A percentile compares a stretch with the other conserved stretches of the same genome.
These are phyloP conservation scores for Pseudogymnoascus destructans DNA, from an alignment of 2,329 filamentous ascomycete species.

Conservation along the genomic window DNA sequence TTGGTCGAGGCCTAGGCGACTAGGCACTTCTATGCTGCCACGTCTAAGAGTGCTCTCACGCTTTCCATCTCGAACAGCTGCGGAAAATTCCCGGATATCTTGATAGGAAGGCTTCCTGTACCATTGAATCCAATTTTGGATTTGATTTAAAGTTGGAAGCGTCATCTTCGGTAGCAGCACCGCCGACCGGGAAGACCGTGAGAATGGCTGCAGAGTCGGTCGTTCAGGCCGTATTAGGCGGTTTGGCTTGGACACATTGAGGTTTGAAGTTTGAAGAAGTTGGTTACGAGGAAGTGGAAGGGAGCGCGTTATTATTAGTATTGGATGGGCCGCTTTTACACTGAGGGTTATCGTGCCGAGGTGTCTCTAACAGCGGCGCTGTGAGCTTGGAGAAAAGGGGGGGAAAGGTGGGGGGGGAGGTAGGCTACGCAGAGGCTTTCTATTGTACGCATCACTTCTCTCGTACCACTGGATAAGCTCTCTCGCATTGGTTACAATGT, in stretches of 20 bases:
- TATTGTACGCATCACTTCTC: neutral
- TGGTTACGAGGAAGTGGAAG: neutral
- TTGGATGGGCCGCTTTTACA: neutral
- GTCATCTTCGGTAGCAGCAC: neutral
- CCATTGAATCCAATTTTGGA: conserved; percentile 30
- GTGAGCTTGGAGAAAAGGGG: neutral
- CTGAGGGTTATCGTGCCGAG: neutral
- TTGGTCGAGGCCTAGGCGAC: conserved; percentile 31
- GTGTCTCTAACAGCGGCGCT: neutral
- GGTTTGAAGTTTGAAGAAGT: neutral
- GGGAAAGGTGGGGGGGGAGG: neutral
- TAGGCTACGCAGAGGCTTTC: neutral
- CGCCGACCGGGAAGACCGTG: neutral
- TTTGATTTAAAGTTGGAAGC: neutral
- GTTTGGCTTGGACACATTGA: neutral
- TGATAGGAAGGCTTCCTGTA: conserved; percentile 38
- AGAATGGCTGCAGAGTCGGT: neutral
- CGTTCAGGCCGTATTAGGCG: neutral
- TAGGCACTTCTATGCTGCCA: conserved; percentile 28
- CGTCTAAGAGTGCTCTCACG: conserved; percentile 29
- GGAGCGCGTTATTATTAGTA: conserved; percentile 13
- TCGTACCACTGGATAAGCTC: conserved; percentile 4
- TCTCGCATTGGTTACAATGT: neutral
- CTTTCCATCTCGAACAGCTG: conserved; percentile 26
- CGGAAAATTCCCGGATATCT: conserved; percentile 34